Evolutionary conservation across 2,329 filamentous ascomycete species (phyloP), one percentile per base, ranked within the genome.

Genomic region (Cladosporium sp.): DNA sequence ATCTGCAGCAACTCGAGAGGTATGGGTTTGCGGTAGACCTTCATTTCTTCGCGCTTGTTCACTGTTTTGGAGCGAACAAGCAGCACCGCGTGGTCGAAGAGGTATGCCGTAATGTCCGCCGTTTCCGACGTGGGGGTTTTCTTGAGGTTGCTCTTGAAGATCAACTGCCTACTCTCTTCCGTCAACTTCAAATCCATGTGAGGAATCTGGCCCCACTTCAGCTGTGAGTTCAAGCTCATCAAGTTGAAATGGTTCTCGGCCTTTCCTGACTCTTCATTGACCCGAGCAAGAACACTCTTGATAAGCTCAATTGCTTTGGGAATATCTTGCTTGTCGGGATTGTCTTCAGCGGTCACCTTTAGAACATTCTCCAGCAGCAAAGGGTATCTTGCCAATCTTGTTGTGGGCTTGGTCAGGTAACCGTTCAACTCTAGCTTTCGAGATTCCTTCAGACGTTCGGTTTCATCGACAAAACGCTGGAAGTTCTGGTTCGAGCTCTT

Each of bases 241-340:
- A 99, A 74, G 67, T 97, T 97, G 77, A 96, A 97, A 47, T 93
- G 86, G 66, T 99, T 99, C 70, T 99, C 93, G 1, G 93, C 90
- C 73, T 95, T 96, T 61, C 93, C 93, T 58, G 90, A 96, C 69
- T 97, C 93, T 12, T 88, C 81, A 64, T 99, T 99, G 65, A 99
- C 93, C 57, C 88, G 82, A 45, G 83, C 86, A 43, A 99, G 74
- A 59, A 96, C 86, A 59, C 92, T 88, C 62, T 89, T 85, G 71
- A 99, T 96, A 68, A 89, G 80, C 22, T 78, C 81, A 60, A 97
- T 82, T 7, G 93, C 93, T 68, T 89, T 89, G 1, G 92, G 93
- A 56, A 99, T 88, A 64, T 97, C 90, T 59, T 89, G 83, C 71
- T 88, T 92, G 67, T 99, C 93, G 1, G 89, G 85, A 58, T 87